Base-by-base conservation (phyloP, 73 alveolate species). In the Paraurostyla sp. region DNA sequence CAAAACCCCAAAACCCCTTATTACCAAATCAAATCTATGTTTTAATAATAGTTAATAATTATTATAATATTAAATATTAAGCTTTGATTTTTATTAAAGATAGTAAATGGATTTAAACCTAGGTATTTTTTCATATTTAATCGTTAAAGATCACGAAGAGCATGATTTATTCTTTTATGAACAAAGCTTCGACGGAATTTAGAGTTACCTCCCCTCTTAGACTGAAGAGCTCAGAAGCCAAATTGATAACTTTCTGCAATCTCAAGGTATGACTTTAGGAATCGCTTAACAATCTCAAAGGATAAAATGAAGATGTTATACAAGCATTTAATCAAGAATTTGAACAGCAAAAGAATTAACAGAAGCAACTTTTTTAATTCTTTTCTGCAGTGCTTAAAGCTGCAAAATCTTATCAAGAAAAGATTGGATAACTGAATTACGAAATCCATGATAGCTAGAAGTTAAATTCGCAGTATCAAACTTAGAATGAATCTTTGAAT, bases 151-250 rank as follows among this genome's bases (percentile, higher is more conserved):
- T 33, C 7, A 60, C 45, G 78, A 60, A 30, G 78, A 60, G 45
- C 78, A 60, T 30, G 78, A 60, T 60, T 60, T 60, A 60, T 45
- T 29, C 6, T 60, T 60, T 50, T 60, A 60, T 33, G 45, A 16
- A 60, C 32, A 25, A 27, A 60, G 51, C 9, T 20, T 60, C 4
- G 78, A 60, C 22, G 22, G 51, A 60, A 60, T 60, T 9, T 60
- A 9, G 25, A 27, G n/a, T 4, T 45, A 60, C 32, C 22, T 60
- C 51, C 78, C 78, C 22, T 11, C 50, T 6, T 9, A 9, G 32
- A 11, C 32, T 16, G 78, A 60, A 25, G 22, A 60, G 9, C 7
- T 60, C n/a, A 9, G 25, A 60, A 60, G 9, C 32, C 50, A 60
- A 23, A 60, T 60, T 4, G 49, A 13, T 60, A 60, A 29, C 50